Base-by-base conservation (phyloP, 805 yeast genomes). In the Saturnispora serradocipensis region DNA sequence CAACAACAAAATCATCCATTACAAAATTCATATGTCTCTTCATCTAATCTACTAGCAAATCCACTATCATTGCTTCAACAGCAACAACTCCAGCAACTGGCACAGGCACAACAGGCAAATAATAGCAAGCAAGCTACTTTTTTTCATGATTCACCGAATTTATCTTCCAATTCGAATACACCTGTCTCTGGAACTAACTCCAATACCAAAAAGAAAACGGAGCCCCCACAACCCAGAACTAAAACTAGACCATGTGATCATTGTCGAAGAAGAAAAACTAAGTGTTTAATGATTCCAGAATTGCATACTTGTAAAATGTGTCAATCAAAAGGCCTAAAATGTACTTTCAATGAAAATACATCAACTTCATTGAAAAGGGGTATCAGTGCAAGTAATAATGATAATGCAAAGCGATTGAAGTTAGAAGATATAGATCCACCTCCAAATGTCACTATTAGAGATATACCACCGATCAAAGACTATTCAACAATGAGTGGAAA, bases 251-350 rank as follows among this genome's bases (percentile, higher is more conserved):
- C 95, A 0, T 89, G 97, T 63, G 96, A 87, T 61, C 88, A 83
- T 58, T 90, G 97, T 66, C 73, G 95, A 42, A 71, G 89, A 53
- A 73, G 90, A 46, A 87, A 86, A 62, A 84, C 85, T 22, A 80
- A 86, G 57, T 90, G 97, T 71, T 83, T 86, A 25, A 72, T 82
- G 58, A 72, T 77, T 2, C 84, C 87, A 2, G 81, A 79, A 53
- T 67, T 82, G 46, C 70, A 75, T 49, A 78, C 76, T 58, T 89
- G 95, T 68, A 80, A 79, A 40, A 84, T 82, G 61, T 89, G 95
- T 69, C 93, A 84, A 61, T 71, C 82, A 34, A 86, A 81, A 62
- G 82, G 83, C 7, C 65, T 84, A 11, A 77, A 80, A 52, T 90
- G 97, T 65, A 84, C 95, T 0, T 87, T 80, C 64, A 72, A 79